Evolutionary conservation across 2,329 filamentous ascomycete species (phyloP).

Genomic region (Cordyceps javanica): DNA sequence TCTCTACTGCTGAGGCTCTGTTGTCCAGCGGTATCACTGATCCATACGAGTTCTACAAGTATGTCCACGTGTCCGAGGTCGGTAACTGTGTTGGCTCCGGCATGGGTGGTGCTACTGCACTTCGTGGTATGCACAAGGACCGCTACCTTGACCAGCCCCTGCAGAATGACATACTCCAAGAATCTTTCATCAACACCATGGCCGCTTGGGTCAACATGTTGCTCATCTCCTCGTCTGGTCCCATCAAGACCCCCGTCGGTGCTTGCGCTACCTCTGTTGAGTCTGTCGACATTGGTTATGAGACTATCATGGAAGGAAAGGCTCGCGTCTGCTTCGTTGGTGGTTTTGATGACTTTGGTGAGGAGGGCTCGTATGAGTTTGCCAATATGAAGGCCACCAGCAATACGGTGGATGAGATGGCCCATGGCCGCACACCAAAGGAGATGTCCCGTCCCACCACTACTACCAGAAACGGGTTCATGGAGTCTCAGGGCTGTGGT

Average conservation of each 20-base stretch:
- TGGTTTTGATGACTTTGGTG: conserved; percentile 98
- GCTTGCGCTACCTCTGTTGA: conserved; percentile 96
- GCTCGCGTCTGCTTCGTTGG: conserved; percentile 95
- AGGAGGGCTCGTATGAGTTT: conserved; percentile 98
- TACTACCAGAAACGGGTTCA: conserved; percentile 94
- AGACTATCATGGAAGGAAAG: conserved; percentile 98
- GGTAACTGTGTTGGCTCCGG: conserved; percentile 98
- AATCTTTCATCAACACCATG: conserved; percentile 99
- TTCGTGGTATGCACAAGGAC: conserved; percentile 97
- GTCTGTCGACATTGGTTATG: conserved; percentile 94
- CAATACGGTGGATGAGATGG: conserved; percentile 95
- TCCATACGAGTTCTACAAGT: conserved; percentile 99
- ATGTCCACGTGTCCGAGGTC: conserved; percentile 94
- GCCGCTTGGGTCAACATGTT: conserved; percentile 99
- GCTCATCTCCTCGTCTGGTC: conserved; percentile 89
- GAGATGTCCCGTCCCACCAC: conserved; percentile 99
- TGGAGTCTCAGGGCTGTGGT: conserved; percentile 98
- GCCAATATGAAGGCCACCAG: conserved; percentile 99
- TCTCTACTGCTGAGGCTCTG: conserved; percentile 87
- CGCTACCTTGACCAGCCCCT: conserved; percentile 94
- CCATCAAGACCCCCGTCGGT: conserved; percentile 97
- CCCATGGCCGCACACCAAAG: conserved; percentile 85
- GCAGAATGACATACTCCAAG: conserved; percentile 97
- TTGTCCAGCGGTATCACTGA: conserved; percentile 94
- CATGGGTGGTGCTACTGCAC: conserved; percentile 88